Evolutionary conservation across 345 rosid species (phyloP), one percentile per base, ranked within the genome.

Genomic region (Hirschfeldia incana): DNA sequence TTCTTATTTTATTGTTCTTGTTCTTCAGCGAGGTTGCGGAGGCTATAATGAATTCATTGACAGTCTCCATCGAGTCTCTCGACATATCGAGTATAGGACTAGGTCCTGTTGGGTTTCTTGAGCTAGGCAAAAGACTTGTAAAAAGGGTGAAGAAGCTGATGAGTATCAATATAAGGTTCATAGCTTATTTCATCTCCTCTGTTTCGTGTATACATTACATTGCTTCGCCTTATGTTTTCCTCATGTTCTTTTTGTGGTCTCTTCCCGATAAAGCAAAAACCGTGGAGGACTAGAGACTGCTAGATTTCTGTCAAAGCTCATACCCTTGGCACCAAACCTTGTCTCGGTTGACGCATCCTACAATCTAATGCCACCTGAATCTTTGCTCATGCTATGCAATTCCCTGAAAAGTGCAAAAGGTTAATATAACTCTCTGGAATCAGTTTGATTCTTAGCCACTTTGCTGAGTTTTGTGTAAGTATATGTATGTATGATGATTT

Each of bases 321-420:
- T 94, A 30, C 59, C 83, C 13, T 59, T 70, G 15, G 91, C 98
- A 78, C 90, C 97, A 17, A 78, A 78, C 39, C 93, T 94, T 16
- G 70, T 80, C 67, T 79, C 82, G 57, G 79, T 91, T 34, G 78
- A 89, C 69, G 89, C 96, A 39, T 78, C 93, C 15, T 89, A 86
- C 82, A 92, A 94, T 89, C 86, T 92, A 17, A 90, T 94, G 94
- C 95, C 97, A 69, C 70, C 60, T 1, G 97, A 88, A 81, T 89
- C 98, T 33, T 78, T 90, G 83, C 67, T 80, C 57, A 46, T 90
- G 73, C 70, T 94, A 84, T 84, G 84, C 74, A 78, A 94, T 62
- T 80, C 92, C 61, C 72, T 94, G 80, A 86, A 86, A 82, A 82
- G 32, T 63, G 76, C 83, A 68, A 81, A 78, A 84, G 94, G 98